Conservation (phyloP, 257 asterid genomes). For the Solanum corneliomulleri region DNA sequence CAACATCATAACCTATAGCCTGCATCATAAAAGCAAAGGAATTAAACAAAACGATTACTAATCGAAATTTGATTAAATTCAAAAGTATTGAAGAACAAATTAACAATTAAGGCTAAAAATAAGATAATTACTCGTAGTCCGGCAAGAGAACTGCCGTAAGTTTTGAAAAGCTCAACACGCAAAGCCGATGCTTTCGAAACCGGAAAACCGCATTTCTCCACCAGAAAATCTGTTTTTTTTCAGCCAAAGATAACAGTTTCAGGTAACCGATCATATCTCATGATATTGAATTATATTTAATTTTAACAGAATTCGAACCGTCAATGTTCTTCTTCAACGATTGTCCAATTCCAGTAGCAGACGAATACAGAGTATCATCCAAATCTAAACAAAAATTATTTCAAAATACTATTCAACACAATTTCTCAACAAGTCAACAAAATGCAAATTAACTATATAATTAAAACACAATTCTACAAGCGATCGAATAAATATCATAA, state of each 20-base stretch:
- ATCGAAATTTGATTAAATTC: background rate
- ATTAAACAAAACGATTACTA: background rate
- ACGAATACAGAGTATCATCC: conserved; percentile 86
- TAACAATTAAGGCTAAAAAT: background rate
- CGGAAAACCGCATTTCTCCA: conserved; percentile 54
- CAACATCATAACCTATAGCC: conserved; percentile 65
- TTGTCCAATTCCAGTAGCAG: conserved; percentile 59
- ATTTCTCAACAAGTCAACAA: background rate
- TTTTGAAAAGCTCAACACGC: conserved; percentile 64
- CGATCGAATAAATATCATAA: background rate
- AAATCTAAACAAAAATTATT: conserved; percentile 28
- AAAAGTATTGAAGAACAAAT: background rate
- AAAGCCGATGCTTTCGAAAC: conserved; percentile 51
- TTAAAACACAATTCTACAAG: background rate
- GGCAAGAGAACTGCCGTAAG: conserved; percentile 84
- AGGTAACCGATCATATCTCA: background rate
- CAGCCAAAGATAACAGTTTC: background rate
- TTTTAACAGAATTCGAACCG: conserved; percentile 22
- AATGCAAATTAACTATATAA: background rate
- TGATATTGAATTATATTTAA: background rate
- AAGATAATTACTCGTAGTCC: conserved; percentile 66
- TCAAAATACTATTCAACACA: background rate
- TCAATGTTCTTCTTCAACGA: conserved; percentile 71
- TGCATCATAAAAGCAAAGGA: conserved; percentile 4
- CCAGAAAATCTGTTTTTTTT: conserved; percentile 38